phyloP scores from a whole-genome alignment of 306 rosid genomes.

The Alnus rubra region DNA sequence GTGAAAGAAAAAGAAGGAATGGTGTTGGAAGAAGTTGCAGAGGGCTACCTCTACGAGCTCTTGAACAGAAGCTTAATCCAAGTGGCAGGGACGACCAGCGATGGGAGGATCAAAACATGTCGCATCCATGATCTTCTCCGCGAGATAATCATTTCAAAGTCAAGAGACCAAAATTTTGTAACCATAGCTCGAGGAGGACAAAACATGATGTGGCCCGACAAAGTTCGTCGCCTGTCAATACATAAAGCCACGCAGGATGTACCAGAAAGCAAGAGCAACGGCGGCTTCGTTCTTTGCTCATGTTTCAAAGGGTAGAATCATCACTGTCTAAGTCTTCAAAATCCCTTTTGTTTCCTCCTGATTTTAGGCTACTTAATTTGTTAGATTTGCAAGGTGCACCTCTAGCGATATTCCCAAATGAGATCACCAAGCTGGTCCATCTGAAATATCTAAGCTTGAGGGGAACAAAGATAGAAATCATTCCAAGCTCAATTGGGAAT shows the following conservation, averaged over 20 bases:
- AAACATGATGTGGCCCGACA: not conserved
- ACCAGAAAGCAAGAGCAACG: not conserved
- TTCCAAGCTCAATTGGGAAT: slow-evolving; percentile 32
- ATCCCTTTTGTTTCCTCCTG: not conserved
- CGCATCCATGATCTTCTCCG: slow-evolving; percentile 12
- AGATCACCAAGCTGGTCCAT: slow-evolving; percentile 19
- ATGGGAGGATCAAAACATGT: slow-evolving; percentile 22
- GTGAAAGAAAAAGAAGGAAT: slow-evolving; percentile 2
- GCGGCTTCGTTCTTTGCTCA: slow-evolving; percentile 12
- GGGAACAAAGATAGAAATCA: slow-evolving; percentile 20
- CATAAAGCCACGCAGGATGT: slow-evolving; percentile 7
- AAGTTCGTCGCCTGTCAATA: slow-evolving; percentile 13
- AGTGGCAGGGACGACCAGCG: not conserved
- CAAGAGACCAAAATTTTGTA: slow-evolving; percentile 10
- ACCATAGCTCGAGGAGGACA: slow-evolving; percentile 12
- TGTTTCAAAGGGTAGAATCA: slow-evolving; percentile 9
- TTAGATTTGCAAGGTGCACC: slow-evolving; percentile 31
- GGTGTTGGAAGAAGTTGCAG: slow-evolving; percentile 32
- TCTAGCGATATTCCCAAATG: slow-evolving; percentile 27
- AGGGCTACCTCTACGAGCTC: slow-evolving; percentile 15
- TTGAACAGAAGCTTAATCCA: slow-evolving; percentile 19
- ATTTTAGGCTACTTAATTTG: slow-evolving; percentile 34
- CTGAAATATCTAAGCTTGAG: slow-evolving; percentile 40
- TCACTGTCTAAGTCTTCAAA: not conserved
- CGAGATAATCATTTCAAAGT: not conserved